Conservation (phyloP, 2,329 filamentous ascomycete genomes). For the Tolypocladium sp. region DNA sequence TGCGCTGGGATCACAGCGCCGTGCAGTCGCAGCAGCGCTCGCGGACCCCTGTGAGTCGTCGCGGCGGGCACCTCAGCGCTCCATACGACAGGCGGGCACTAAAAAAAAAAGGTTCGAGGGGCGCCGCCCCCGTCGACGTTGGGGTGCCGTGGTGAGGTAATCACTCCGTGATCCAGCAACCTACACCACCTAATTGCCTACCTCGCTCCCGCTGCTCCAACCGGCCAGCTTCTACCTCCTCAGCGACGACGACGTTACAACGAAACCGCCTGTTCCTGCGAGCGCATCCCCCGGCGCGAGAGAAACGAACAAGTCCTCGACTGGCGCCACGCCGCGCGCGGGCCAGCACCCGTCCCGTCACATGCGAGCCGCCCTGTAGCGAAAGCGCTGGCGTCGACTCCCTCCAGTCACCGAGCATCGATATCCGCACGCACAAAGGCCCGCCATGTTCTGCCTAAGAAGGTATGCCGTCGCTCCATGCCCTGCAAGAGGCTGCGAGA, state of each 20-base stretch:
- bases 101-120: background rate
- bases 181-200: background rate
- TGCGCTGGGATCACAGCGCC: background rate
- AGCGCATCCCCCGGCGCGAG: background rate
- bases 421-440: background rate
- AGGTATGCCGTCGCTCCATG: constrained; percentile 20
- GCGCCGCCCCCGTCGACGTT: background rate
- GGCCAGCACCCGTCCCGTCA: background rate
- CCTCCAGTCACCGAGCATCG: background rate
- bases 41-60: background rate
- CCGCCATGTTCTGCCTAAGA: constrained; percentile 52
- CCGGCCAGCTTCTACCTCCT: background rate
- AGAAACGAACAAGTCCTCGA: background rate
- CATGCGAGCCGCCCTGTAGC: background rate
- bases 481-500: too few relatives aligned
- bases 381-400: background rate
- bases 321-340: background rate
- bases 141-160: background rate
- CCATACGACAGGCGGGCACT: background rate
- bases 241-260: background rate
- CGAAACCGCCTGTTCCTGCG: background rate
- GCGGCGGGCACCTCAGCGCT: background rate
- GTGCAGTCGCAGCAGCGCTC: background rate
- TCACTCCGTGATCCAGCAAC: background rate
- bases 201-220: background rate